phyloP scores from a whole-genome alignment of 441 rosid genomes.

The Gossypium laxum region DNA sequence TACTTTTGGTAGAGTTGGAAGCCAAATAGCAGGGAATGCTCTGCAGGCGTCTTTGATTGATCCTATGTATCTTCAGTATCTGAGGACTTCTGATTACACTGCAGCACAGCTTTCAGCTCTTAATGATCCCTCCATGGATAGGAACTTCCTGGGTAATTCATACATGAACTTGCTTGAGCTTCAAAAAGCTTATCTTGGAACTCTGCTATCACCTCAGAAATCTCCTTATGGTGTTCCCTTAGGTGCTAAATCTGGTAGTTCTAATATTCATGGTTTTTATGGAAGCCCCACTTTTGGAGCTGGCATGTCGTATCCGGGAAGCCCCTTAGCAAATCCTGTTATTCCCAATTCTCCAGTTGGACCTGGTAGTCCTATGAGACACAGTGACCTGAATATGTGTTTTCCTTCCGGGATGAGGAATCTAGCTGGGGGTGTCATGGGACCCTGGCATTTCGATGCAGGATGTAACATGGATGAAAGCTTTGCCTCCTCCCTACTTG shows the following conservation, averaged over 20 bases:
- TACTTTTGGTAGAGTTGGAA: constrained; percentile 37
- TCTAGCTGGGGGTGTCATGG: constrained; percentile 43
- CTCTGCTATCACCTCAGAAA: constrained; percentile 48
- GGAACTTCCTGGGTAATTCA: constrained; percentile 45
- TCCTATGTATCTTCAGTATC: constrained; percentile 23
- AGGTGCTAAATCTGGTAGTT: constrained; percentile 41
- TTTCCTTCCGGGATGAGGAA: constrained; percentile 46
- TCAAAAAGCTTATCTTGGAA: constrained; percentile 58
- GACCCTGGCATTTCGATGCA: constrained; percentile 54
- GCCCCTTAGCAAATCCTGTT: constrained; percentile 46
- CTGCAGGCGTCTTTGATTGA: constrained; percentile 50
- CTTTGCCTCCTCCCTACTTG: constrained; percentile 62
- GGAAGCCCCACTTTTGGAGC: constrained; percentile 49
- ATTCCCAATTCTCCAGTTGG: constrained; percentile 50
- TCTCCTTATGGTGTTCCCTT: constrained; percentile 41
- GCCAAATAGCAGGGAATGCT: constrained; percentile 41
- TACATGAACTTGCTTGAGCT: constrained; percentile 53
- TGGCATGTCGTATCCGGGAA: constrained; percentile 64
- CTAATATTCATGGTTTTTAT: constrained; percentile 49
- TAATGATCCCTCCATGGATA: constrained; percentile 43
- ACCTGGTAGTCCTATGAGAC: constrained; percentile 59
- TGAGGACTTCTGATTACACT: constrained; percentile 45
- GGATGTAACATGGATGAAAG: constrained; percentile 35
- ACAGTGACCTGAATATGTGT: constrained; percentile 42
- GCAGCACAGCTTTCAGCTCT: constrained; percentile 42